Base-by-base conservation (phyloP, 2,329 filamentous ascomycete species). In the Gnomoniopsis sp. region DNA sequence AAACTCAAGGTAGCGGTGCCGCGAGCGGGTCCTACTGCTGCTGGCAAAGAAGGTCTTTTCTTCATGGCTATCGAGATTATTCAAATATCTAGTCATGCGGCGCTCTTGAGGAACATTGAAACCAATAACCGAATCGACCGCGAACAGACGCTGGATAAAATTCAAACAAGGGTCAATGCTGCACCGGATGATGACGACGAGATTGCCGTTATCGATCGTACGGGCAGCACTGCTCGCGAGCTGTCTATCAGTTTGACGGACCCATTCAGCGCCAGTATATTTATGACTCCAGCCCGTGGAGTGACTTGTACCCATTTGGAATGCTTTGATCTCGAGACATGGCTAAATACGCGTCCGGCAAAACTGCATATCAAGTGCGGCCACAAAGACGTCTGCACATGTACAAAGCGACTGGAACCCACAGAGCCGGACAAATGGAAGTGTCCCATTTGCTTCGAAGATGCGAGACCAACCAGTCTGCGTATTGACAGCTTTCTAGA, bases 261-360 rank as follows among this genome's bases (percentile, higher is more conserved):
- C 69, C 87, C 88, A 0, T 90, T 89, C 67, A 88, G 78, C 58
- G 76, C 81, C 1, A 74, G 68, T 14, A 79, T 95, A 12, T 92
- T 89, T 69, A 76, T 82, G 6, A 79, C 81, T 0, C 93, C 95
- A 1, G 90, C 88, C 2, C 87, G 93, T 30, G 87, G 91, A 26
- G 75, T 67, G 8, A 66, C 71, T 3, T 99, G 95, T 70, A 76
- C 77, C 23, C 93, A 99, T 69, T 77, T 88, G 38, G 91, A 97
- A 69, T 96, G 92, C 69, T 97, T 98, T 69, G 93, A 98, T 70
- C 84, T 97, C 8, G 82, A 89, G 21, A 93, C 84, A 1, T 98
- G 91, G 77, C 81, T 99, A 10, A 72, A 78, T 15, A 90, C 88
- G 6, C 85, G 90, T 46, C 77, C 78, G 6, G 19, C 74, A 15